Evolutionary conservation across 257 asterid genomes (phyloP), one percentile per base, ranked within the genome.

Genomic region (Petunia axillaris): DNA sequence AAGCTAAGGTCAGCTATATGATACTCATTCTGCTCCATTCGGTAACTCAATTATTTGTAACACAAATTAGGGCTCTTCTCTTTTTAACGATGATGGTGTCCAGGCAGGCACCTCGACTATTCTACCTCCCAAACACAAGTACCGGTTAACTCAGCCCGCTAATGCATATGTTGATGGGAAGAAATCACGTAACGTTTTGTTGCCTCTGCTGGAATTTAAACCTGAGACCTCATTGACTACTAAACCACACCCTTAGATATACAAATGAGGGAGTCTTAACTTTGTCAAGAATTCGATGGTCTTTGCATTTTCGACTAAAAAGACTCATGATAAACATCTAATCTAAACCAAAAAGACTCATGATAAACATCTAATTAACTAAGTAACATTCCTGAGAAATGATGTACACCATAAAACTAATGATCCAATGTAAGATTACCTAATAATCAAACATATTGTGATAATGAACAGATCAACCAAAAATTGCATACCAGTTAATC

Each of bases 401-500:
- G 14, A 65, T 4, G 5, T 65, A 65, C 50, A 11, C 73, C 50
- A 65, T 25, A 25, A 65, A 65, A 65, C 25, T 5, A 39, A 39
- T 39, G 73, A 13, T 39, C 11, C 39, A 36, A 38, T 65, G 36
- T 14, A 65, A 39, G 73, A 39, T 65, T 16, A 65, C 52, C 36
- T 40, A 65, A 43, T 46, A 46, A 44, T 70, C 58, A 46, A 70
- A 16, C 76, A 46, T 70, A 25, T 25, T 25, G 25, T 25, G 25
- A 25, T 25, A 66, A 66, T 66, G 13, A 40, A 50, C 44, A 35
- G 77, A 73, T 50, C 77, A 73, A 73, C 48, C 77, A 73, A 73
- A 35, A 48, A 35, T 50, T 10, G 44, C 62, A 9, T 50, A 73
- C 13, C 13, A 73, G 11, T 11, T 35, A 73, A 73, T 50, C 46